These are phyloP conservation scores for Dendrothele bispora DNA, from an alignment of 768 basidiomycete species.

Conservation along the genomic window DNA sequence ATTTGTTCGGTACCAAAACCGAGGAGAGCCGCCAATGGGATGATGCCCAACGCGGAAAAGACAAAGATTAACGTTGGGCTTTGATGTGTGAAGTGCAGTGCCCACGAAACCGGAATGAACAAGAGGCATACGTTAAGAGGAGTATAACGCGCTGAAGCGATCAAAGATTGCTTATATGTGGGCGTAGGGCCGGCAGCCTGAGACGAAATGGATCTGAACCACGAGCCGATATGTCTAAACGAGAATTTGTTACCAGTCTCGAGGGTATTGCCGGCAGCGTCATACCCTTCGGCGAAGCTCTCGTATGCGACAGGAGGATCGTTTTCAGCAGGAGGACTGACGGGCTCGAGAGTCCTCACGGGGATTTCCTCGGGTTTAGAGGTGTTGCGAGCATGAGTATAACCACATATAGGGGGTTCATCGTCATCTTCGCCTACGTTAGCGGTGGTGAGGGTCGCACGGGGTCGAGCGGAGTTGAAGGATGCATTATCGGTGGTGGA, in stretches of 20 bases:
- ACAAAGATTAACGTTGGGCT: slow-evolving; percentile 31
- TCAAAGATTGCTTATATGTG: slow-evolving; percentile 6
- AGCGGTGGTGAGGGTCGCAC: too few species aligned
- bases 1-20: slow-evolving; percentile 56
- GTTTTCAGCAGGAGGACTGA: background rate
- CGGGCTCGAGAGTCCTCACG: background rate
- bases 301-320: too few species aligned
- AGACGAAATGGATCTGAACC: slow-evolving; percentile 1
- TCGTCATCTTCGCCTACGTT: background rate
- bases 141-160: slow-evolving; percentile 11
- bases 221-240: background rate
- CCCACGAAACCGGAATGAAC: slow-evolving; percentile 36
- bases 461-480: background rate
- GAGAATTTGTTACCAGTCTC: background rate
- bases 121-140: slow-evolving; percentile 29
- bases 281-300: background rate
- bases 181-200: slow-evolving; percentile 10
- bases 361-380: background rate
- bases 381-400: background rate
- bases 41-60: slow-evolving; percentile 33
- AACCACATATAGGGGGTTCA: background rate
- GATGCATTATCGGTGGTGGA: background rate
- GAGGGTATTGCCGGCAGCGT: background rate
- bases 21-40: slow-evolving; percentile 35
- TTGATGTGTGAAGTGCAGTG: slow-evolving; percentile 29